phyloP scores from a whole-genome alignment of 306 rosid species.

The Cicer judaicum region DNA sequence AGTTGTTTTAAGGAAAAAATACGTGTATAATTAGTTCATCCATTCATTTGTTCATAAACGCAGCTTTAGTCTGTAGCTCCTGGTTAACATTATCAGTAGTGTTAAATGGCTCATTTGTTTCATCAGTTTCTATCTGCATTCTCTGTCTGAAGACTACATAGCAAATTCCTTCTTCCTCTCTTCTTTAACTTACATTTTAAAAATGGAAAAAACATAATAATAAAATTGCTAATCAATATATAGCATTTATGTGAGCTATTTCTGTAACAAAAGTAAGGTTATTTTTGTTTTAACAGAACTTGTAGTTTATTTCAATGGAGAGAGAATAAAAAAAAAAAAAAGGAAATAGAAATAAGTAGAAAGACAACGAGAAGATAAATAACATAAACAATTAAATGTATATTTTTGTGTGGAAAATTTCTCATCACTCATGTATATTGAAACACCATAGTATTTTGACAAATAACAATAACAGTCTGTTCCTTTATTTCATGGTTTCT shows the following conservation, averaged over 20 bases:
- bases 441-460: too few species aligned
- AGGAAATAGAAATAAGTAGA: too few species aligned
- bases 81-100: not conserved
- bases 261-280: not conserved
- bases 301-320: too few species aligned
- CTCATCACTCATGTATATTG: too few species aligned
- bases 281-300: too few species aligned
- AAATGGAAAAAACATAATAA: not conserved
- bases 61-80: constrained; percentile 6
- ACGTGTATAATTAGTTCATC: constrained; percentile 50
- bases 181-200: not conserved
- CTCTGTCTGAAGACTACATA: not conserved
- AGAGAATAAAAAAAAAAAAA: too few species aligned
- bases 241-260: not conserved
- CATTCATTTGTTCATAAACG: constrained; percentile 48
- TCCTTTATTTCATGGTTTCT: too few species aligned
- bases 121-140: not conserved
- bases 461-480: too few species aligned
- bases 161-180: not conserved
- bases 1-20: constrained; percentile 44
- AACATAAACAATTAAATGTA: too few species aligned
- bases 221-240: not conserved
- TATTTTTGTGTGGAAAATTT: too few species aligned
- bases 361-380: too few species aligned
- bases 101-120: constrained; percentile 28